Evolutionary conservation across 2,329 filamentous ascomycete species (phyloP), one percentile per base, ranked within the genome.

Genomic region (Verruconis gallopava): DNA sequence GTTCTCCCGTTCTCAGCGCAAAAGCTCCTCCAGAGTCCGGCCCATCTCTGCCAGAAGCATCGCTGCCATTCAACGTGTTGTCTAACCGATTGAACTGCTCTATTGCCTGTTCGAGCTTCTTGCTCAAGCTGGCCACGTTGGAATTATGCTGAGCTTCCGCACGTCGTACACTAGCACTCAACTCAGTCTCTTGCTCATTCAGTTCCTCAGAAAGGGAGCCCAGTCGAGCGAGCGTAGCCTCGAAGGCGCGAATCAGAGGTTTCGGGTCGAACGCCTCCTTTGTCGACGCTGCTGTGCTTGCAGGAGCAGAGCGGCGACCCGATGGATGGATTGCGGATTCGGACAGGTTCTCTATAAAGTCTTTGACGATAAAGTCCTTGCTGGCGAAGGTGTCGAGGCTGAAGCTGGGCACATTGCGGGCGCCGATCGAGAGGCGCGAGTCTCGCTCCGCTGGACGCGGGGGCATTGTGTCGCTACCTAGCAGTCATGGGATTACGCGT

Each of bases 231-330:
- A 86, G 62, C 19, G 77, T 77, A 58, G 76, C 68, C 58, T 98
- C 91, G 59, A 98, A 98, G 1, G 85, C 88, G 46, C 91, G 79
- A 54, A 98, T 98, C 52, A 98, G 69, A 21, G 91, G 93, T 63
- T 98, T 98, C 0, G 91, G 86, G 55, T 98, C 91, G 64, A 98
- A 98, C 3, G 70, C 56, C 68, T 70, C 47, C 66, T 68, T 48
- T 42, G 58, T 61, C 36, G 40, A 46, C 18, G 19, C 19, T 11
- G 25, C 5, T 21, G 55, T 52, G 48, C 46, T 50, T 21, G 60
- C 51, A 47, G 60, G 53, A 5, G 75, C 78, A 12, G 88, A 95
- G 46, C 84, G 81, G 42, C 91, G 83, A 55, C 79, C 83, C 17
- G 72, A 69, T 9, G 25, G 9, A n/a, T 84, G 79, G 25, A 85